phyloP scores from a whole-genome alignment of 2,329 filamentous ascomycete species.

The Biscogniauxia marginata region DNA sequence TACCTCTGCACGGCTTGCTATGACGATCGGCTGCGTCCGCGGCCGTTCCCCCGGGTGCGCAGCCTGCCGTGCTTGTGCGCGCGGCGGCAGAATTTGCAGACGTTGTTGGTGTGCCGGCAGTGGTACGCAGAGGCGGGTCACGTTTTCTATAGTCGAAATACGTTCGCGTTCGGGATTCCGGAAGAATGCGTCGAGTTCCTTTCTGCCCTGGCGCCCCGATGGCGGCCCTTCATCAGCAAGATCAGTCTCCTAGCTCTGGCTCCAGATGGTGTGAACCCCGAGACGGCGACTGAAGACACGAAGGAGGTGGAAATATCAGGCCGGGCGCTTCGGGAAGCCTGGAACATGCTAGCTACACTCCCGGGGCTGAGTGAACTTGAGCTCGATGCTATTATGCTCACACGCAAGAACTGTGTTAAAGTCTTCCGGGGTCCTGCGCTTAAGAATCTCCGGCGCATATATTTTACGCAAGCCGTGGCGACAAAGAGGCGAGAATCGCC shows the following conservation, averaged over 20 bases:
- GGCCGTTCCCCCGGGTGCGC: background rate
- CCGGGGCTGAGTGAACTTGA: slow-evolving; percentile 10
- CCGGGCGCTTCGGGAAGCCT: slow-evolving; percentile 1
- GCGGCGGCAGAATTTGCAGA: slow-evolving; percentile 6
- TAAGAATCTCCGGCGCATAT: slow-evolving; percentile 6
- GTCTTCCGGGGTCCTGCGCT: slow-evolving; percentile 5
- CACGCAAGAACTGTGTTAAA: background rate
- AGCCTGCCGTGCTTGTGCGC: slow-evolving; percentile 18
- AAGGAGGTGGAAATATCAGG: background rate
- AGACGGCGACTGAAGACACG: background rate
- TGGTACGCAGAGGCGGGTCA: slow-evolving; percentile 18
- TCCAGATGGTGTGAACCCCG: background rate
- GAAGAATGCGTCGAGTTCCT: slow-evolving; percentile 12
- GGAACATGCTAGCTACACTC: slow-evolving; percentile 2
- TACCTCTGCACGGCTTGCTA: slow-evolving; percentile 13
- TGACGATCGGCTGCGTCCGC: background rate
- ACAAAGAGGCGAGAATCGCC: background rate
- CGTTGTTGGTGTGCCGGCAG: slow-evolving; percentile 12
- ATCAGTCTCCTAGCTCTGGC: slow-evolving; percentile 13
- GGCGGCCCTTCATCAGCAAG: slow-evolving; percentile 10
- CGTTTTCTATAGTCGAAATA: slow-evolving; percentile 18
- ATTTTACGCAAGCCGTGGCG: slow-evolving; percentile 9
- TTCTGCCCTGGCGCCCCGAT: background rate
- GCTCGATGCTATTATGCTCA: slow-evolving; percentile 14
- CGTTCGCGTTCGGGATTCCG: slow-evolving; percentile 11